Base-by-base conservation (phyloP, 805 yeast species). In the Maudiozyma pseudohumilis region DNA sequence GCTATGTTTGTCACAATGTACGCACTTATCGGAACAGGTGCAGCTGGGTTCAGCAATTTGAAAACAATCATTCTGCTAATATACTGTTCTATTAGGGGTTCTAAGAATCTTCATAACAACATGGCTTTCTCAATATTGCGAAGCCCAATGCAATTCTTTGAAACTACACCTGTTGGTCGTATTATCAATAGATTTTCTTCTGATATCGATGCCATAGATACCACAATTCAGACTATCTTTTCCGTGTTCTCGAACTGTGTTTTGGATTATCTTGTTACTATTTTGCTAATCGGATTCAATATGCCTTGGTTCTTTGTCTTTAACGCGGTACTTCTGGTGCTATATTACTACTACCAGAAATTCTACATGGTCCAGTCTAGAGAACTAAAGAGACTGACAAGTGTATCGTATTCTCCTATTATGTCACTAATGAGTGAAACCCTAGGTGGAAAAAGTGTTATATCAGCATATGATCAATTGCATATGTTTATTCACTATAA, bases 401-500 rank as follows among this genome's bases (percentile, higher is more conserved):
- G 82, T 37, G 68, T 76, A 17, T 70, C 89, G 5, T 70, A 74
- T 50, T 74, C 84, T 40, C 95, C 95, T 3, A 75, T 85, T 13
- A 81, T 73, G 63, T 81, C 94, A 0, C 86, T 81, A 47, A 69
- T 87, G 44, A 88, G 83, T 53, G 96, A 87, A 52, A 77, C 87
- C 2, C 61, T 87, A 34, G 70, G 69, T 23, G 96, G 96, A 10
- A 73, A 80, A 17, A 75, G 76, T 34, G 87, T 94, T 1, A 77
- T 87, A 39, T 67, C 80, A 33, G 95, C 95, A 0, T 88, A 71
- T 51, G 64, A 69, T n/a, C 94, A 85, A 45, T 59, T 59, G 20
- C 68, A 64, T 5, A 66, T 94, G 40, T 87, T 86, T 59, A 62
- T 64, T 18, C 70, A 58, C 50, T 66, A 74, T 40, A 80, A 79